Base-by-base conservation (phyloP, 768 basidiomycete species). In the Tricholoma saponaceum region DNA sequence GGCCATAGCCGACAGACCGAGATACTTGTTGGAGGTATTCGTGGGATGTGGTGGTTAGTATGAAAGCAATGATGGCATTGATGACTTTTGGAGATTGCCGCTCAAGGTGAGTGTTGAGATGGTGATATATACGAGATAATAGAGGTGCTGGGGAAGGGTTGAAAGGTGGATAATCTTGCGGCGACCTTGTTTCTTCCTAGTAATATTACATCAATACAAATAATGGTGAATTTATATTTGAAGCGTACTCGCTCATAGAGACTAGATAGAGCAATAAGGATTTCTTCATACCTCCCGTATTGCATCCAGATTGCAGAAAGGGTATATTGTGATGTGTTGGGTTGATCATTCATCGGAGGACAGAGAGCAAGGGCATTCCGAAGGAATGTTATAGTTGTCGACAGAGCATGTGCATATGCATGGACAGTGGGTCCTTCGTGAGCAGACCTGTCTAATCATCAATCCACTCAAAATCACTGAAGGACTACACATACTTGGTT, bases 321-420 rank as follows among this genome's bases (percentile, higher is more conserved):
- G 8, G 72, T 68, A 12, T 67, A 50, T 9, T 64, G 41, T 49
- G 61, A 52, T 43, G 52, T 52, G 10, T 58, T 57, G 16, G 47
- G 41, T 20, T 71, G 56, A 26, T 65, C 60, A 16, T 69, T 56
- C 13, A 66, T 70, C 1, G 80, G 77, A 0, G 79, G 75, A 52
- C 74, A 73, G 33, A 62, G 57, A 23, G 77, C 69, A 12, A 87
- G 67, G 2, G 63, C 66, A 18, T 77, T 71, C n/a, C 84, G 80
- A 32, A 89, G 66, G 61, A 76, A 80, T 3, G 72, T 68, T 1
- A 88, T 70, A 2, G 82, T 74, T 0, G 81, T 81, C 2, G 86
- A 83, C 4, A 90, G 72, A 0, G 83, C 76, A 66, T 91, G 87
- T 0, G 81, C 79, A 60, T 90, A 85, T 3, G 89, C 84, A 64